Conservation (phyloP, 2,329 filamentous ascomycete genomes). For the Monilinia polystroma region DNA sequence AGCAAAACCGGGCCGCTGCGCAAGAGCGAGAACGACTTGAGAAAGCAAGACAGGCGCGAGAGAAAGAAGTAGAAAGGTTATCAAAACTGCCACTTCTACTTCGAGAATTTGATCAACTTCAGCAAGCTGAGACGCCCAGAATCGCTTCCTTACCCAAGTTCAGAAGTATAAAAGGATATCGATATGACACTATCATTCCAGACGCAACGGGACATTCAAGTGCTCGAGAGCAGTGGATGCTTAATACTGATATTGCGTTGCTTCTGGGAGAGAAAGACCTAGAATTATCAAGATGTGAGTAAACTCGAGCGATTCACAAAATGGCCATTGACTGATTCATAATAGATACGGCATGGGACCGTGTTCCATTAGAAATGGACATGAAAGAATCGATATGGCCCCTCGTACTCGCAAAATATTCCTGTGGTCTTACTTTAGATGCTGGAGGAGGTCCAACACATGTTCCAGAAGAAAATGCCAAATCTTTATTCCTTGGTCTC, state of each 20-base stretch:
- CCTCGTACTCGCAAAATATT: constrained; percentile 56
- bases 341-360: constrained; percentile 59
- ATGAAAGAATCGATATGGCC: constrained; percentile 62
- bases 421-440: constrained; percentile 32
- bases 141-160: constrained; percentile 54
- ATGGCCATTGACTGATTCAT: constrained; percentile 23
- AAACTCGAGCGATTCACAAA: background rate
- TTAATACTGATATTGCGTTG: constrained; percentile 63
- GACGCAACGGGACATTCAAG: constrained; percentile 52
- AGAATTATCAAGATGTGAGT: constrained; percentile 57
- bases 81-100: constrained; percentile 59
- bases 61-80: constrained; percentile 55
- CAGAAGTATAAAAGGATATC: constrained; percentile 57
- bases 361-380: constrained; percentile 51
- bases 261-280: constrained; percentile 65
- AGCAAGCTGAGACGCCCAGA: constrained; percentile 51
- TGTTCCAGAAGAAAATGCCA: constrained; percentile 8
- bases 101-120: constrained; percentile 57
- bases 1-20: constrained; percentile 35
- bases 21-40: constrained; percentile 50
- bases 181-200: constrained; percentile 61
- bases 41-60: constrained; percentile 48
- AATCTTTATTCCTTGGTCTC: constrained; percentile 43
- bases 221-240: constrained; percentile 64
- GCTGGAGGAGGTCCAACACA: constrained; percentile 43